A percentile compares a stretch with the other conserved stretches of the same genome.
Conservation (phyloP, 495 filamentous ascomycete genomes). For the Penicillium macrosclerotiorum region DNA sequence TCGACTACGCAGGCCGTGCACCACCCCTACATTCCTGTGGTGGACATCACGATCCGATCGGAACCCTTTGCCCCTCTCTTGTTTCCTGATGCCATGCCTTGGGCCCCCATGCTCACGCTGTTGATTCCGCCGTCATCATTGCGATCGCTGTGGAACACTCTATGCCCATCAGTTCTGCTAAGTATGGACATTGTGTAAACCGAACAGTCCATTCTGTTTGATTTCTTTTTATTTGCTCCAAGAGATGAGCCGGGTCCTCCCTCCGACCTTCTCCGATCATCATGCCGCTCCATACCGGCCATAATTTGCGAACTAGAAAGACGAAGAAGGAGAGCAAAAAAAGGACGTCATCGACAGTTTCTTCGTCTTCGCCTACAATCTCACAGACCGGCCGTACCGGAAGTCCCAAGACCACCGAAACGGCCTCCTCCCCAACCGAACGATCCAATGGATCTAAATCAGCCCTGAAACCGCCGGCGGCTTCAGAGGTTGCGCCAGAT, state of each 20-base stretch:
- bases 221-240: slow-evolving; percentile 4
- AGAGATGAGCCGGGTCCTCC: slow-evolving; percentile 14
- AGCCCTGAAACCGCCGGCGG: slow-evolving; percentile 13
- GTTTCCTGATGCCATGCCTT: slow-evolving; percentile 19
- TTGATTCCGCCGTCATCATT: slow-evolving; percentile 7
- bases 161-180: slow-evolving; percentile 18
- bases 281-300: slow-evolving; percentile 33
- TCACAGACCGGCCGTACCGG: slow-evolving; percentile 24
- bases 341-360: slow-evolving; percentile 30
- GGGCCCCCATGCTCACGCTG: slow-evolving; percentile 13
- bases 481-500: slow-evolving; percentile 1
- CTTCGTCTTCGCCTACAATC: slow-evolving; percentile 17
- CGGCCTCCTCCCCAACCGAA: slow-evolving; percentile 7
- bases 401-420: slow-evolving; percentile 15
- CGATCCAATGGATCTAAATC: slow-evolving; percentile 18
- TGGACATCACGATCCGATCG: slow-evolving; percentile 15
- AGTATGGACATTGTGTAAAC: slow-evolving; percentile 20
- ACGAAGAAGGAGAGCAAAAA: slow-evolving; percentile 33
- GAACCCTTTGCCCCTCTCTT: slow-evolving; percentile 21
- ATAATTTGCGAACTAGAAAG: slow-evolving; percentile 28
- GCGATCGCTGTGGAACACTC: slow-evolving; percentile 5
- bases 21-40: slow-evolving; percentile 25
- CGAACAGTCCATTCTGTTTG: not conserved
- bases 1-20: slow-evolving; percentile 4
- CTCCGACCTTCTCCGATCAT: slow-evolving; percentile 16